phyloP scores from a whole-genome alignment of 106 monocot genomes.

The Dendrobium chrysotoxum region DNA sequence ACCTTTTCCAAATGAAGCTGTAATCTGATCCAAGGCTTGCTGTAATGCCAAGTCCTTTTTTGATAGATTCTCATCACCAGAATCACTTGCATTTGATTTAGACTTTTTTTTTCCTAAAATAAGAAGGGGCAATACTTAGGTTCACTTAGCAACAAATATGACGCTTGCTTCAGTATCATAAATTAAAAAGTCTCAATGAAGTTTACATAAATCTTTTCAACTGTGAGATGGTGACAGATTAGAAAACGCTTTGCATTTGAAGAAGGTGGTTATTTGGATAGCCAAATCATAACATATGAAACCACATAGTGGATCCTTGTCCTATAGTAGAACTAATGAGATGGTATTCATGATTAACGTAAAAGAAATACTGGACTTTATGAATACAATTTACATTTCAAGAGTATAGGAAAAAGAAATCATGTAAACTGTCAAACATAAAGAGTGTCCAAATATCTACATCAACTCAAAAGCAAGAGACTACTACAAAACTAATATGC shows the following conservation, averaged over 20 bases:
- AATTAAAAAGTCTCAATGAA: neutral
- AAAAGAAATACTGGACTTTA: neutral
- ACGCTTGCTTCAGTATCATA: neutral
- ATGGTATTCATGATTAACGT: neutral
- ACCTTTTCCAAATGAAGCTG: slow-evolving; percentile 85
- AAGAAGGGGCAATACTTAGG: neutral
- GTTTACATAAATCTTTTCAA: neutral
- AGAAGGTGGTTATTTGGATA: neutral
- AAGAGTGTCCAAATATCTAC: neutral
- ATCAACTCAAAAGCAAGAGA: neutral
- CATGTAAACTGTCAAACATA: neutral
- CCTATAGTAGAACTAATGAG: neutral
- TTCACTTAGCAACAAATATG: neutral
- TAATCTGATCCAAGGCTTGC: slow-evolving; percentile 90
- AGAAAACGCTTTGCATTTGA: neutral
- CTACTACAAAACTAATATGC: neutral
- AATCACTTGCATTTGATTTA: slow-evolving; percentile 66
- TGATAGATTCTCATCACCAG: slow-evolving; percentile 65
- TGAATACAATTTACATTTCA: neutral
- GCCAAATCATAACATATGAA: too few relatives aligned
- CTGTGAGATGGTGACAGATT: neutral
- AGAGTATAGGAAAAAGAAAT: neutral
- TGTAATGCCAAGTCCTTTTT: slow-evolving; percentile 84
- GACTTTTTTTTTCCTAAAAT: slow-evolving; percentile 47
- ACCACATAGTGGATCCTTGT: neutral